Percentiles rank a stretch among this genome's conserved stretches.
phyloP scores from a whole-genome alignment of 2,329 filamentous ascomycete species.

The Cordyceps cicadae region DNA sequence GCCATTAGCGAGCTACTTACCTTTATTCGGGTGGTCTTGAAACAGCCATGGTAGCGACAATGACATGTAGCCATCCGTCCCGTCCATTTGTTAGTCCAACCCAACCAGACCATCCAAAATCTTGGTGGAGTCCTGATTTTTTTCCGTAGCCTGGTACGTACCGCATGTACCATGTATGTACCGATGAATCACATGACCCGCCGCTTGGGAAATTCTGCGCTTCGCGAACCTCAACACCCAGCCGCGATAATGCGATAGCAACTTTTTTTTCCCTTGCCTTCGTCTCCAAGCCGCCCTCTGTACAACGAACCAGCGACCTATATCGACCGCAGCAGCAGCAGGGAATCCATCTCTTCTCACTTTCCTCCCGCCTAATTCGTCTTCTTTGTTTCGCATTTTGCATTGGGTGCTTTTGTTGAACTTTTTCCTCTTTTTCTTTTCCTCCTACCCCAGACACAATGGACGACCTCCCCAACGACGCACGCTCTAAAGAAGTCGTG shows the following conservation, averaged over 20 bases:
- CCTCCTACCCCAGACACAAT: slow-evolving; percentile 18
- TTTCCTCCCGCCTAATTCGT: neutral
- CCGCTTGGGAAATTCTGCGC: slow-evolving; percentile 10
- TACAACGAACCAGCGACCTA: neutral
- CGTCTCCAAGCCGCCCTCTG: neutral
- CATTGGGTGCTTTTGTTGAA: neutral
- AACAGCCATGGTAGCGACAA: neutral
- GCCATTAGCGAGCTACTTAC: no score
- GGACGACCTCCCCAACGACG: slow-evolving; percentile 39
- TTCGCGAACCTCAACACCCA: neutral
- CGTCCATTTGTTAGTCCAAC: no score
- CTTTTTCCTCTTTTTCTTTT: neutral
- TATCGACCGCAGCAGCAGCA: neutral
- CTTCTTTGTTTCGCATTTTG: neutral
- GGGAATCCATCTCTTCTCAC: neutral
- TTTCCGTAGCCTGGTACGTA: no score
- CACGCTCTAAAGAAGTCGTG: slow-evolving; percentile 45
- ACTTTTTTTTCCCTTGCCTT: slow-evolving; percentile 4
- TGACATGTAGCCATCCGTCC: no score
- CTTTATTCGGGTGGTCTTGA: neutral
- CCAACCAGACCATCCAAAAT: no score
- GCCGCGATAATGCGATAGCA: slow-evolving; percentile 1
- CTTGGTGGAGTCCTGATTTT: neutral
- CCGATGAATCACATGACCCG: slow-evolving; percentile 8
- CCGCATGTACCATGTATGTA: no score